Evolutionary conservation across 2,329 filamentous ascomycete genomes (phyloP).

Genomic region (Talaromyces piceae): DNA sequence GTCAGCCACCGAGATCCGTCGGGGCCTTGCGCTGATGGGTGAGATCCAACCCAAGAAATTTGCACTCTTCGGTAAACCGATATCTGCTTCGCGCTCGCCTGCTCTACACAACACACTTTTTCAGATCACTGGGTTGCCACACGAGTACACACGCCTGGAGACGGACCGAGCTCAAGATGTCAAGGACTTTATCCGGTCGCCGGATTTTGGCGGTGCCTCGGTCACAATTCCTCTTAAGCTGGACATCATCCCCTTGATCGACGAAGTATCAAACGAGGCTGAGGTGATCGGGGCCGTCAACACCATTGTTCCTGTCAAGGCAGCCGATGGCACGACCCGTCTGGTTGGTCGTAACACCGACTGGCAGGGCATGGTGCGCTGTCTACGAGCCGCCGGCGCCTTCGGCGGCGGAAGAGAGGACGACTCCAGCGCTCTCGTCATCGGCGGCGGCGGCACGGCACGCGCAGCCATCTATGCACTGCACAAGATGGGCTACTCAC

Average conservation of each 20-base stretch:
- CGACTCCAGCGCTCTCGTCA: slow-evolving; percentile 60
- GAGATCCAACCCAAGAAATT: slow-evolving; percentile 70
- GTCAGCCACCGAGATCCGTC: slow-evolving; percentile 80
- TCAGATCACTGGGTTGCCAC: slow-evolving; percentile 66
- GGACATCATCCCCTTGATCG: slow-evolving; percentile 73
- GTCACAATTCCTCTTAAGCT: slow-evolving; percentile 94
- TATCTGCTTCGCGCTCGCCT: slow-evolving; percentile 75
- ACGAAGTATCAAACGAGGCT: slow-evolving; percentile 72
- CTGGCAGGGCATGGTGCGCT: slow-evolving; percentile 83
- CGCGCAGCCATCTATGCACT: slow-evolving; percentile 86
- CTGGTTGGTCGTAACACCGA: slow-evolving; percentile 90
- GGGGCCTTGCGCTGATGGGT: slow-evolving; percentile 68
- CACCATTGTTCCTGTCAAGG: slow-evolving; percentile 65
- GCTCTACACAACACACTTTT: slow-evolving; percentile 87
- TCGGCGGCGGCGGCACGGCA: slow-evolving; percentile 87
- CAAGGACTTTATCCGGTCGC: slow-evolving; percentile 56
- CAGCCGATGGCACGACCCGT: slow-evolving; percentile 38
- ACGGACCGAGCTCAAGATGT: slow-evolving; percentile 59
- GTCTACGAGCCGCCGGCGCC: slow-evolving; percentile 63
- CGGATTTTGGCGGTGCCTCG: slow-evolving; percentile 83
- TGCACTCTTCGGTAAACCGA: slow-evolving; percentile 80
- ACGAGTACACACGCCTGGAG: slow-evolving; percentile 70
- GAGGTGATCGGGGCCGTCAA: slow-evolving; percentile 86
- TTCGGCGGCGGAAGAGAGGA: slow-evolving; percentile 35
- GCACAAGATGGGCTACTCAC: slow-evolving; percentile 71